Conservation (phyloP, 768 basidiomycete species). For the Suillus americanus region DNA sequence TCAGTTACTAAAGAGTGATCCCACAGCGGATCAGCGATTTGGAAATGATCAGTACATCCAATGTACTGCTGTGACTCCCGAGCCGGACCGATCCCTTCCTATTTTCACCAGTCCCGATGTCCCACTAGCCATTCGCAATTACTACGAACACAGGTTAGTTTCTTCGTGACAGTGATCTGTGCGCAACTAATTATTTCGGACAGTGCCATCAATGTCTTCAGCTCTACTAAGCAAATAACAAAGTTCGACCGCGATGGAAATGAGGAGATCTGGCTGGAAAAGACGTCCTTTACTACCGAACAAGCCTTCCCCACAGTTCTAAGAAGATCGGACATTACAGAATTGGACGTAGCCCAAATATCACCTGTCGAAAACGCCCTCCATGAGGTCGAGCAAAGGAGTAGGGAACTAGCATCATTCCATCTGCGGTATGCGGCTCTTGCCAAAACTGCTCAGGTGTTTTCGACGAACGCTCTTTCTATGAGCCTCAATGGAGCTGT, state of each 20-base stretch:
- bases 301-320: conserved; percentile 91
- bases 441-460: conserved; percentile 69
- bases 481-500: conserved; percentile 88
- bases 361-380: conserved; percentile 86
- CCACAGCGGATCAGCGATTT: conserved; percentile 76
- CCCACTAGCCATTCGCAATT: conserved; percentile 72
- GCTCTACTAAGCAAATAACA: conserved; percentile 66
- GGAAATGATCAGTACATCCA: conserved; percentile 86
- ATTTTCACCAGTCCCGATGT: conserved; percentile 89
- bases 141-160: conserved; percentile 82
- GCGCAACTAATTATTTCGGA: conserved; percentile 7
- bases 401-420: conserved; percentile 70
- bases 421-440: conserved; percentile 74
- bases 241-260: conserved; percentile 62
- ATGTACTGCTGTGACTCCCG: conserved; percentile 81
- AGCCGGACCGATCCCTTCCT: conserved; percentile 73
- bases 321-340: conserved; percentile 82
- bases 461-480: conserved; percentile 77
- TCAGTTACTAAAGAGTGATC: conserved; percentile 75
- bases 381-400: conserved; percentile 76
- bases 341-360: conserved; percentile 68
- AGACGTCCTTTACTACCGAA: conserved; percentile 84
- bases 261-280: conserved; percentile 86
- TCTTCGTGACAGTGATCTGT: background rate
- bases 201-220: conserved; percentile 84